Conservation (phyloP, 306 rosid genomes). For the Rosa lucieae region DNA sequence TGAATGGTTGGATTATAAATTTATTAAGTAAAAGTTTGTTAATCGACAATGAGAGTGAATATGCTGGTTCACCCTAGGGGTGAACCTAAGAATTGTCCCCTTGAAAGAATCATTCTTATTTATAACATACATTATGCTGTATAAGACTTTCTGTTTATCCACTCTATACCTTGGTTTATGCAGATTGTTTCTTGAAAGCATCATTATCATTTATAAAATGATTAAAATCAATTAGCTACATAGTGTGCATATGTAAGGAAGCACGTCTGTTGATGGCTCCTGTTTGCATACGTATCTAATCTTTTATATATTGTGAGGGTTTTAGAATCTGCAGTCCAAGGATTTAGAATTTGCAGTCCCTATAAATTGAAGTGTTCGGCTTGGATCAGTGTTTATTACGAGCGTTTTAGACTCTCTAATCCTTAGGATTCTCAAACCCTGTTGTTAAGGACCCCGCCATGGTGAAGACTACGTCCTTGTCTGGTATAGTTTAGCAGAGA, state of each 20-base stretch:
- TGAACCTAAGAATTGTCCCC: no score
- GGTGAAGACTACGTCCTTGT: neutral
- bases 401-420: neutral
- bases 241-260: neutral
- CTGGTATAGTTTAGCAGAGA: neutral
- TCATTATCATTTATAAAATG: slow-evolving; percentile 1
- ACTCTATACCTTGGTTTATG: neutral
- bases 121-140: neutral
- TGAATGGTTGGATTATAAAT: no score
- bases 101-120: neutral
- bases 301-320: neutral
- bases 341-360: neutral
- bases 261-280: neutral
- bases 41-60: no score
- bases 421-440: neutral
- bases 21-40: no score
- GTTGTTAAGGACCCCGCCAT: neutral
- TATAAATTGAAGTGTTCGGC: neutral
- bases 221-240: neutral
- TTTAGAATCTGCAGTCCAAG: neutral
- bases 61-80: no score
- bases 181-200: neutral
- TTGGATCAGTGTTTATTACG: neutral
- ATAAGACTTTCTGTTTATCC: neutral
- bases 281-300: neutral